These are phyloP conservation scores for Salvia miltiorrhiza DNA, from an alignment of 257 asterid genomes.

Conservation along the genomic window DNA sequence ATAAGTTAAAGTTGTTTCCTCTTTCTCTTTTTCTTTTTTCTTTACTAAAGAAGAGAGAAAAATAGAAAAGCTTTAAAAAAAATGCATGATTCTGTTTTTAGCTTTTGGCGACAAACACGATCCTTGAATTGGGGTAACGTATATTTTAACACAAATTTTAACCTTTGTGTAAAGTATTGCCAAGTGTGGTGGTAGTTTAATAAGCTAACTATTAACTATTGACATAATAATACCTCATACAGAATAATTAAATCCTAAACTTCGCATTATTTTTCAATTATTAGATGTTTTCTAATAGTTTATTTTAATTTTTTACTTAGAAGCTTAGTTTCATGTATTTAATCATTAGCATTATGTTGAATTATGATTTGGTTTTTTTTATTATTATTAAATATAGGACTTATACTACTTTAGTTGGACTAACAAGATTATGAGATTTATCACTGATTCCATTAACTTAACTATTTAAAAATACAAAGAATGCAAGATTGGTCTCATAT, in stretches of 20 bases:
- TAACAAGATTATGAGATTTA: background rate
- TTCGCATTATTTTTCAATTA: too few species aligned
- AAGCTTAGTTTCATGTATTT: too few species aligned
- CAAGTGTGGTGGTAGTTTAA: background rate
- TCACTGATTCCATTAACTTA: background rate
- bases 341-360: too few species aligned
- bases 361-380: too few species aligned
- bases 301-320: too few species aligned
- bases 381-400: too few species aligned
- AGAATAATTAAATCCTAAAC: too few species aligned
- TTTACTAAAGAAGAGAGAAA: background rate
- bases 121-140: background rate
- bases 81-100: background rate
- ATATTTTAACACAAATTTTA: background rate
- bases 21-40: background rate
- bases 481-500: too few species aligned
- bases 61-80: background rate
- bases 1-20: background rate
- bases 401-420: too few species aligned
- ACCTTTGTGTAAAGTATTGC: background rate
- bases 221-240: background rate
- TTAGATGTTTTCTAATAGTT: too few species aligned
- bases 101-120: conserved; percentile 6
- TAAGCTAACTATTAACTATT: background rate
- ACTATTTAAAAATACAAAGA: too few species aligned